Evolutionary conservation across 2,329 filamentous ascomycete species (phyloP).

Genomic region (Clarireedia monteithiana): DNA sequence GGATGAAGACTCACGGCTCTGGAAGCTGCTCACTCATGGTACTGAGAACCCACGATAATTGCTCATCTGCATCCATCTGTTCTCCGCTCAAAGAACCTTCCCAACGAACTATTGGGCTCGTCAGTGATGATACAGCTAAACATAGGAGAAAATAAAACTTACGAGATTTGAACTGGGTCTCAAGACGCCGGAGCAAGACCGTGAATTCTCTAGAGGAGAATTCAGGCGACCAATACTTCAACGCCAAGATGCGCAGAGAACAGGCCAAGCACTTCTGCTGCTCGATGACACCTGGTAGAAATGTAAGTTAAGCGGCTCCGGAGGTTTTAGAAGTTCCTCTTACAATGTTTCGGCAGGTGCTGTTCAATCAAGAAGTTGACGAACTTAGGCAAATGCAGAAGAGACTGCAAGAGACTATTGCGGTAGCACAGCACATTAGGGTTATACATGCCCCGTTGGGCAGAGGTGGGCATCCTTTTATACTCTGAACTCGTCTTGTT

Average conservation of each 20-base stretch:
- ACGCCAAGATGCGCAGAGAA: neutral
- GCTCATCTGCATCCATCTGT: slow-evolving; percentile 30
- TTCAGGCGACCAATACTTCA: slow-evolving; percentile 5
- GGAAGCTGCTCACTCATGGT: slow-evolving; percentile 24
- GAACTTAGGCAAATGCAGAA: slow-evolving; percentile 29
- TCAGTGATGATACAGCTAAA: neutral
- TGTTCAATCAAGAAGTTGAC: slow-evolving; percentile 26
- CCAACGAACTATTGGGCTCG: neutral
- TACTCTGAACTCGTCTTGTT: slow-evolving; percentile 12
- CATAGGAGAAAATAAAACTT: neutral
- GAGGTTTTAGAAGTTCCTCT: neutral
- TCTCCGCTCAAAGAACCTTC: slow-evolving; percentile 15
- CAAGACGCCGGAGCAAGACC: neutral
- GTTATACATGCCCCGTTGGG: slow-evolving; percentile 26
- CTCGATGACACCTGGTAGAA: neutral
- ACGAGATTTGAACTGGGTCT: neutral
- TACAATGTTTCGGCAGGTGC: slow-evolving; percentile 20
- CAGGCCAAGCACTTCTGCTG: slow-evolving; percentile 13
- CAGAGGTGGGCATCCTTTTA: slow-evolving; percentile 16
- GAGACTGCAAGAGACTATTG: slow-evolving; percentile 27
- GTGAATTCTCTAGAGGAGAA: neutral
- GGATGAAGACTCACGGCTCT: slow-evolving; percentile 14
- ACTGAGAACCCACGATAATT: slow-evolving; percentile 22
- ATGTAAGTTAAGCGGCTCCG: neutral
- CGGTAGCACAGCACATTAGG: slow-evolving; percentile 28